Evolutionary conservation across 805 yeast species (phyloP).

Genomic region (Blastobotrys robertii): DNA sequence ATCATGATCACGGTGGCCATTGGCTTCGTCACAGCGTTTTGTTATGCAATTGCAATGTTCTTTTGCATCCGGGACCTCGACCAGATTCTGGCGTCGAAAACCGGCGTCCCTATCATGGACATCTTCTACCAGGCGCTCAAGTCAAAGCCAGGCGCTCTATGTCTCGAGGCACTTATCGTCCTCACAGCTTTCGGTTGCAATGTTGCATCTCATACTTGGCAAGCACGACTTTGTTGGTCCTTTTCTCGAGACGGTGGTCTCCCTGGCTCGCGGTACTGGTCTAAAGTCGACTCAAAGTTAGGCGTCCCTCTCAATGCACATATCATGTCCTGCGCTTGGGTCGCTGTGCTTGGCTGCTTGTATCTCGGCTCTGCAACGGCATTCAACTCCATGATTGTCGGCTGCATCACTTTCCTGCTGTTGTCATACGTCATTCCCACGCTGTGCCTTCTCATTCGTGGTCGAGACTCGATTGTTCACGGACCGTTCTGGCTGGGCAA

Average conservation of each 20-base stretch:
- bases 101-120: slow-evolving; percentile 57
- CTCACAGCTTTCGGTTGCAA: slow-evolving; percentile 50
- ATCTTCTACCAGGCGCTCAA: slow-evolving; percentile 50
- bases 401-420: slow-evolving; percentile 49
- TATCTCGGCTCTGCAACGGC: slow-evolving; percentile 61
- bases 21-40: slow-evolving; percentile 46
- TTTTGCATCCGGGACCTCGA: slow-evolving; percentile 47
- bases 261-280: slow-evolving; percentile 44
- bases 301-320: slow-evolving; percentile 56
- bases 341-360: slow-evolving; percentile 48
- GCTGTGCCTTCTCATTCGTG: slow-evolving; percentile 36
- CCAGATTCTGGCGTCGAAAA: slow-evolving; percentile 36
- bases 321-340: slow-evolving; percentile 41
- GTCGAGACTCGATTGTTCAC: slow-evolving; percentile 36
- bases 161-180: slow-evolving; percentile 39
- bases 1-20: slow-evolving; percentile 55
- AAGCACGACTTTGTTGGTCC: slow-evolving; percentile 58
- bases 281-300: slow-evolving; percentile 36
- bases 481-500: slow-evolving; percentile 16
- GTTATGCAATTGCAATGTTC: slow-evolving; percentile 31
- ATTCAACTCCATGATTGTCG: slow-evolving; percentile 53
- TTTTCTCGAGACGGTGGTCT: slow-evolving; percentile 57
- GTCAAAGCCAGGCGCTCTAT: slow-evolving; percentile 42
- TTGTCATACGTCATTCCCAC: slow-evolving; percentile 51
- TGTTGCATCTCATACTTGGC: slow-evolving; percentile 58